Conservation (phyloP, 805 yeast genomes). For the Zygotorulaspora sp. region DNA sequence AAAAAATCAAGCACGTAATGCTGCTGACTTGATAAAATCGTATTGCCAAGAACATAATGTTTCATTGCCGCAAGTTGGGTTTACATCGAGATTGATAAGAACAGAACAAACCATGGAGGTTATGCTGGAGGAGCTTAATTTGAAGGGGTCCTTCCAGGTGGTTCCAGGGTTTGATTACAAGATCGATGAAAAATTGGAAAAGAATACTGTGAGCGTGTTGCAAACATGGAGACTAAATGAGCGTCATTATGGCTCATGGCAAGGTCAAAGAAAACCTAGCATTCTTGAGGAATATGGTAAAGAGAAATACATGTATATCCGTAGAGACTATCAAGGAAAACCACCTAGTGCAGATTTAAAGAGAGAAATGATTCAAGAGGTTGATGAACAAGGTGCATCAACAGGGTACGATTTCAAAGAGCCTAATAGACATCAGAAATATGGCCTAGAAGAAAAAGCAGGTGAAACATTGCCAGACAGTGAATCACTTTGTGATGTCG, state of each 20-base stretch:
- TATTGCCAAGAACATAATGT: conserved; percentile 25
- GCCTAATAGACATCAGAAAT: conserved; percentile 35
- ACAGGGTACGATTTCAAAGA: conserved; percentile 37
- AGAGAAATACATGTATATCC: conserved; percentile 69
- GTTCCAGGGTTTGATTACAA: conserved; percentile 20
- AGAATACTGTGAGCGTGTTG: conserved; percentile 48
- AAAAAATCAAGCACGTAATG: conserved; percentile 57
- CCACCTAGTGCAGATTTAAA: conserved; percentile 47
- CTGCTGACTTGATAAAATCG: conserved; percentile 55
- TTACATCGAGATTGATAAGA: conserved; percentile 68
- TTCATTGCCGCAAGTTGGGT: conserved; percentile 51
- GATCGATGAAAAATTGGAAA: conserved; percentile 30
- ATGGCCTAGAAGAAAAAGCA: conserved; percentile 36
- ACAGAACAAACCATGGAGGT: conserved; percentile 72
- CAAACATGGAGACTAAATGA: conserved; percentile 80
- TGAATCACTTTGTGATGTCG: conserved; percentile 71
- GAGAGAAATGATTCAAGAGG: conserved; percentile 41
- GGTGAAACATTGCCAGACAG: conserved; percentile 54
- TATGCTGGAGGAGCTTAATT: conserved; percentile 48
- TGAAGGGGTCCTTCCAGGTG: conserved; percentile 20
- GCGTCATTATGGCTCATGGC: conserved; percentile 79
- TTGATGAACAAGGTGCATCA: conserved; percentile 26
- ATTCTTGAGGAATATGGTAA: conserved; percentile 63
- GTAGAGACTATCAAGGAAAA: conserved; percentile 73
- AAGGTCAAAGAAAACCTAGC: conserved; percentile 69